Evolutionary conservation across 345 rosid genomes (phyloP), one percentile per base, ranked within the genome.

Genomic region (Hypericum androsaemum): DNA sequence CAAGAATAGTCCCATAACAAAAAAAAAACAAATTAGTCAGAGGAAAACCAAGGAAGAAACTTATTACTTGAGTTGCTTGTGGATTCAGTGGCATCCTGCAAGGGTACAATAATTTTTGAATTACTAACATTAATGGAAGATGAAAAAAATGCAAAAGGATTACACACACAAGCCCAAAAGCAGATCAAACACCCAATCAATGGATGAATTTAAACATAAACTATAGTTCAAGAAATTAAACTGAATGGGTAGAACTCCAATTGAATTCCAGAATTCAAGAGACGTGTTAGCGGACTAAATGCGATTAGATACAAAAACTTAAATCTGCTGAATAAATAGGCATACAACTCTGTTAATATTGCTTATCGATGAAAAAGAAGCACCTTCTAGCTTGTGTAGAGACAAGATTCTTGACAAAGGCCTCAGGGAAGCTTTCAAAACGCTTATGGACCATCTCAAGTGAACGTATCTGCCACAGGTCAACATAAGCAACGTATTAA

Each of bases 391-490:
- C 79, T 53, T 66, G 67, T 14, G 71, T 68, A 37, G 90, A 88
- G 60, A 88, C 95, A 58, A 92, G 98, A 63, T 80, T 83, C 70
- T 81, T 64, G 52, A 76, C 76, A 75, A 92, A 92, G 47, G 88
- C 98, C 74, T 81, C 79, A 12, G 98, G 98, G 58, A 92, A 92
- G 75, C 86, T 81, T 88, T 92, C 97, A 73, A 88, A 92, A 65
- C 98, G 97, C 71, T 86, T 92, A 64, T 88, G 95, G 57, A 92
- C 67, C 98, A 92, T 92, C 69, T 92, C 98, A 35, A 84, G 78
- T 39, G 95, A 65, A 37, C 97, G 95, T 67, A 92, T 92, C 98
- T 92, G 70, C 48, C 54, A 65, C 35, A 53, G 48, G 57, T 37
- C 46, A 54, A 54, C 40, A 59, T 38, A 41, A 11, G 41, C 9